phyloP scores from a whole-genome alignment of 2,329 filamentous ascomycete genomes.

The Aureobasidium sp. region DNA sequence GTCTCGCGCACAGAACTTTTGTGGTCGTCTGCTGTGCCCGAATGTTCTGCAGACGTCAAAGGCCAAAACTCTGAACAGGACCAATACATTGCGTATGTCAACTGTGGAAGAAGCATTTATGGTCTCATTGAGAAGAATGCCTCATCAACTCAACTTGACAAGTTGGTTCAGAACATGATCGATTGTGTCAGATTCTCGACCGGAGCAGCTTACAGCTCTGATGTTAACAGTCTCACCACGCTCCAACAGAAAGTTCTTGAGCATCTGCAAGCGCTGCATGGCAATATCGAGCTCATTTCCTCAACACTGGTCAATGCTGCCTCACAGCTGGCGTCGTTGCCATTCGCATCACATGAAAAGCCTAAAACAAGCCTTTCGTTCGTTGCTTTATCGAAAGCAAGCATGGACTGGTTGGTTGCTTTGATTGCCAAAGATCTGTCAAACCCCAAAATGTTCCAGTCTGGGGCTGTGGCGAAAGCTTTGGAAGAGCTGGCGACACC shows the following conservation, averaged over 20 bases:
- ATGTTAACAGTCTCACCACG: conserved; percentile 65
- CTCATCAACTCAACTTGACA: conserved; percentile 53
- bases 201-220: conserved; percentile 59
- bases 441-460: conserved; percentile 62
- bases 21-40: conserved; percentile 28
- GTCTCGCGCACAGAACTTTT: conserved; percentile 25
- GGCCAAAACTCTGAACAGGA: conserved; percentile 56
- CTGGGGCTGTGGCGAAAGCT: conserved; percentile 58
- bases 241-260: conserved; percentile 65
- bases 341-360: conserved; percentile 44
- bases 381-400: conserved; percentile 78
- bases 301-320: conserved; percentile 63
- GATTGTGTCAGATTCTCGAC: conserved; percentile 65
- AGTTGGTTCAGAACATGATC: conserved; percentile 65
- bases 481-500: conserved; percentile 62
- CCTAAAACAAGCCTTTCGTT: conserved; percentile 61
- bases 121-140: conserved; percentile 62
- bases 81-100: conserved; percentile 77
- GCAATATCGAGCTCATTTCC: conserved; percentile 58
- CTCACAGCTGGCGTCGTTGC: conserved; percentile 63
- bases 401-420: conserved; percentile 62
- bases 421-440: conserved; percentile 54
- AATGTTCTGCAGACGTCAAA: conserved; percentile 15
- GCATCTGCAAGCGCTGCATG: conserved; percentile 60
- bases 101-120: conserved; percentile 70